Evolutionary conservation across 352 stramenopile genomes (phyloP), one percentile per base, ranked within the genome.

Genomic region (Pythium apleroticum): DNA sequence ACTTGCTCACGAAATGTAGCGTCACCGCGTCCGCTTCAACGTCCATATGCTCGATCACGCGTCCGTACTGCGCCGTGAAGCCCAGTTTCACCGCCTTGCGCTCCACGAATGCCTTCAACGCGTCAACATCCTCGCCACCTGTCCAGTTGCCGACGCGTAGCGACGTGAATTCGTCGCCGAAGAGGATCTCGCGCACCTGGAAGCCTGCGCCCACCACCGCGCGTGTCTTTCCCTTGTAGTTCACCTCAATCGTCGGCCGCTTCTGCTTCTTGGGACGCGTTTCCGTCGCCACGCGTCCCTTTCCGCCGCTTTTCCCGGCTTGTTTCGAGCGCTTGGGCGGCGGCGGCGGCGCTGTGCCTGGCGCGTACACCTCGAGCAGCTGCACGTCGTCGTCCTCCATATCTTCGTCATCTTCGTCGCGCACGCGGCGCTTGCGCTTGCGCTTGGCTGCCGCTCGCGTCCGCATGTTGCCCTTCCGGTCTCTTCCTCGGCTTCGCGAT

Each of bases 101-200:
- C 25, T 53, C 46, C 46, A 28, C 46, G 8, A 30, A 30, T 9
- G 6, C 22, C 45, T 28, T 33, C 4, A 53, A 12, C 46, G 25
- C 12, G 17, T 22, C 25, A 22, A 35, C 46, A 27, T 52, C 20
- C 14, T 52, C 7, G 8, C 19, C 25, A 12, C 15, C 24, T 53
- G 3, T 53, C 46, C 24, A 53, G 25, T 53, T 53, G 46, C 7
- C 10, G 46, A 53, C 46, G 45, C 45, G 45, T 20, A 52, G 45
- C n/a, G 45, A 52, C 45, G 22, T 30, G 17, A 35, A 53, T 20
- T 53, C 46, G 46, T 53, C 46, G 9, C 24, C 46, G 17, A 53
- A 53, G 6, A 53, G 24, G 0, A 53, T 28, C 46, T 53, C 46
- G 10, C 46, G 46, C 46, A 53, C 24, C 35, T 53, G 46, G 24